Evolutionary conservation across 129 eudicot genomes (phyloP).

Genomic region (Oenanthe sinensis): DNA sequence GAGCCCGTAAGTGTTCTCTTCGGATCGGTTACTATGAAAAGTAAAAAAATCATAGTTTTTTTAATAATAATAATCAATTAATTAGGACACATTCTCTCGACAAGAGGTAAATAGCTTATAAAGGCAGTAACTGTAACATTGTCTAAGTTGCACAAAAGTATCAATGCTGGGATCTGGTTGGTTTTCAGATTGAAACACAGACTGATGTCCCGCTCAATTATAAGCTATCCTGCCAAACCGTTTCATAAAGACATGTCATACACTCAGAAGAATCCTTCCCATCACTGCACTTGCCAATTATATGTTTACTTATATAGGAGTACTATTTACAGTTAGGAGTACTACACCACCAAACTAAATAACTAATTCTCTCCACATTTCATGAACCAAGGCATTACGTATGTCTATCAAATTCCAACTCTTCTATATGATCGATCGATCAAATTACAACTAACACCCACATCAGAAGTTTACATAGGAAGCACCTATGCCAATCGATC

Average conservation of each 20-base stretch:
- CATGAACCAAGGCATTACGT: neutral
- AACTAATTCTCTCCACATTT: neutral
- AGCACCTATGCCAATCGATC: too few species aligned
- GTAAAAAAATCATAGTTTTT: too few species aligned
- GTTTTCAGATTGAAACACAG: neutral
- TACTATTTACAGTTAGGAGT: neutral
- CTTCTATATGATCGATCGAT: neutral
- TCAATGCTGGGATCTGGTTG: neutral
- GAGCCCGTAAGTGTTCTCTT: too few species aligned
- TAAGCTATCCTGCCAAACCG: neutral
- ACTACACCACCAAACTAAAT: neutral
- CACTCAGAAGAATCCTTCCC: neutral
- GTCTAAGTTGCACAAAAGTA: neutral
- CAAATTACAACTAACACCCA: neutral
- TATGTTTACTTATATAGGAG: neutral
- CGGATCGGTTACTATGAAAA: neutral
- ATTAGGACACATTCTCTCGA: neutral
- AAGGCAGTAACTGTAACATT: neutral
- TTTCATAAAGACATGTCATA: neutral
- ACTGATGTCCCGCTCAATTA: neutral
- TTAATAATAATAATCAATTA: too few species aligned
- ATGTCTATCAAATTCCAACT: neutral
- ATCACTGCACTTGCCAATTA: neutral
- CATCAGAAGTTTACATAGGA: too few species aligned
- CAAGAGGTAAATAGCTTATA: neutral